phyloP scores from a whole-genome alignment of 2,329 filamentous ascomycete species.

The Hymenotorrendiella dingleyae region DNA sequence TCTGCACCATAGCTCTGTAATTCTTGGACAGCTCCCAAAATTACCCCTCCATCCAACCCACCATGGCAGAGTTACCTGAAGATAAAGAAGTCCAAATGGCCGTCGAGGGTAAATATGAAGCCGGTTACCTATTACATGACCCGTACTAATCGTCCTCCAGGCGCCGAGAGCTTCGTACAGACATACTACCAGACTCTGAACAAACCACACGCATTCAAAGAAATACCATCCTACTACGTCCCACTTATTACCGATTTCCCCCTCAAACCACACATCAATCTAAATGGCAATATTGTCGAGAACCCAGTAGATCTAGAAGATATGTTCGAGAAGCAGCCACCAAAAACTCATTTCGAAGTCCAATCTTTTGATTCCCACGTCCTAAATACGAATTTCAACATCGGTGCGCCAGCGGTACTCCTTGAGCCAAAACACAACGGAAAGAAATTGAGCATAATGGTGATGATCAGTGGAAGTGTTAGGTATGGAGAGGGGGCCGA shows the following conservation, averaged over 20 bases:
- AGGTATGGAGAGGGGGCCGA: conserved; percentile 54
- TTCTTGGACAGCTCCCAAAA: not conserved
- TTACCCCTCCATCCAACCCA: conserved; percentile 1
- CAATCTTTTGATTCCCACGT: conserved; percentile 74
- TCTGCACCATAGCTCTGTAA: not conserved
- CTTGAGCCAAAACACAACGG: conserved; percentile 40
- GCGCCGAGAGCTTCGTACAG: conserved; percentile 65
- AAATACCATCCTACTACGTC: conserved; percentile 66
- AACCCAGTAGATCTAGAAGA: conserved; percentile 60
- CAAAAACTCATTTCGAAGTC: conserved; percentile 60
- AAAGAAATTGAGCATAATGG: conserved; percentile 62
- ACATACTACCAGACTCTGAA: conserved; percentile 72
- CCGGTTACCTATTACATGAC: not conserved
- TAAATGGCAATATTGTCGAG: conserved; percentile 67
- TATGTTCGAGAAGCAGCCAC: conserved; percentile 61
- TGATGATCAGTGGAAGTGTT: conserved; percentile 70
- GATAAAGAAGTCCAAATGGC: conserved; percentile 36
- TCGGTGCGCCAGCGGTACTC: conserved; percentile 46
- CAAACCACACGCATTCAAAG: conserved; percentile 39
- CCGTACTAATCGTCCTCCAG: conserved; percentile 35
- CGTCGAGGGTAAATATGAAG: conserved; percentile 31
- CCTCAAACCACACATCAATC: conserved; percentile 61
- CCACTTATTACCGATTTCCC: conserved; percentile 49
- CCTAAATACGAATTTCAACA: conserved; percentile 60
- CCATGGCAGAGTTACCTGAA: conserved; percentile 41